Conservation (phyloP, 306 rosid genomes). For the Calophaca sinica region DNA sequence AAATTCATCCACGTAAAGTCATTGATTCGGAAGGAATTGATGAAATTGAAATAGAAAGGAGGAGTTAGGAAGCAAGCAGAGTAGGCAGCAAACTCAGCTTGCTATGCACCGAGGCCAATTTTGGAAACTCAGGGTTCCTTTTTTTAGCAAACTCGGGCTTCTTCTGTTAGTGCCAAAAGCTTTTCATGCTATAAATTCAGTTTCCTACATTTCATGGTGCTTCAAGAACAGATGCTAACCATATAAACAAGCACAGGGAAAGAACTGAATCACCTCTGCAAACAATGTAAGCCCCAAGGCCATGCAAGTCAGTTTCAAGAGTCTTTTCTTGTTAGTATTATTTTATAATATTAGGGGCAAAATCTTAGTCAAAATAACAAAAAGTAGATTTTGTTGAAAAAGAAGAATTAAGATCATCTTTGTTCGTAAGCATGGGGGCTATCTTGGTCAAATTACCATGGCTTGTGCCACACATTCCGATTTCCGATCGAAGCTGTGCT, state of each 20-base stretch:
- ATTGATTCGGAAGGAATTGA: neutral
- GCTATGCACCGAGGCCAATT: no score
- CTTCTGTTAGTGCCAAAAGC: neutral
- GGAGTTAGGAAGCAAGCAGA: neutral
- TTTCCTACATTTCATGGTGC: conserved; percentile 33
- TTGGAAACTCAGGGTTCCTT: no score
- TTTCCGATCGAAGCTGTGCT: no score
- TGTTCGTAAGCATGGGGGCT: no score
- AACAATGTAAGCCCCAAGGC: conserved; percentile 14
- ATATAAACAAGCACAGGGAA: conserved; percentile 6
- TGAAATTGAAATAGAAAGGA: neutral
- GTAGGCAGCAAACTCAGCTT: neutral
- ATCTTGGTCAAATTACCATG: no score
- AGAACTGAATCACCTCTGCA: neutral
- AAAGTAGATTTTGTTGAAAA: no score
- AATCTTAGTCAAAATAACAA: no score
- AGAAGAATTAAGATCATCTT: no score
- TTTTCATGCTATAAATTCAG: conserved; percentile 8
- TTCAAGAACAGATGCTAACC: conserved; percentile 1
- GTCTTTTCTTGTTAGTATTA: neutral
- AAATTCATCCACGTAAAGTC: neutral
- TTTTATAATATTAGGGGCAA: neutral
- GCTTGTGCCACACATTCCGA: no score
- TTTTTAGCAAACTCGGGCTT: no score
- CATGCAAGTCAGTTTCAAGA: neutral